Conservation (phyloP, 179 eudicot genomes). For the Patellifolia procumbens region DNA sequence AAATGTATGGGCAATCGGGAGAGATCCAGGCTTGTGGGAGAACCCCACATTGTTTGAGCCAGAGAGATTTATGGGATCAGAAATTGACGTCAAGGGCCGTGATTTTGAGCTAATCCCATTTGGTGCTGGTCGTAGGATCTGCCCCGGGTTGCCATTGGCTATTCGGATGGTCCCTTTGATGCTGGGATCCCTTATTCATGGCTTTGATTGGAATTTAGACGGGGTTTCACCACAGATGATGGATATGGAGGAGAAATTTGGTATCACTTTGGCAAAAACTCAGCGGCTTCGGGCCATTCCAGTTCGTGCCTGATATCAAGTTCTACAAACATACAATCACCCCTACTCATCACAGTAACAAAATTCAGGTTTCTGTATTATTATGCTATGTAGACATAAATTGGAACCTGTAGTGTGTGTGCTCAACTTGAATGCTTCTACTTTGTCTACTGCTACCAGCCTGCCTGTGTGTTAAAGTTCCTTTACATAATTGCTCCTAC, state of each 20-base stretch:
- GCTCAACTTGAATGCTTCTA: neutral
- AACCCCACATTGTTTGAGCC: conserved; percentile 26
- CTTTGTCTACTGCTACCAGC: neutral
- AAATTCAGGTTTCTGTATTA: neutral
- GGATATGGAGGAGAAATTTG: conserved; percentile 33
- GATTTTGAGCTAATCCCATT: conserved; percentile 43
- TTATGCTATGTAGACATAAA: neutral
- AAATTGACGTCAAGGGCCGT: conserved; percentile 35
- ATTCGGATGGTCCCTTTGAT: conserved; percentile 30
- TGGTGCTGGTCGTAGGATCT: conserved; percentile 42
- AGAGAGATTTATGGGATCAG: conserved; percentile 32
- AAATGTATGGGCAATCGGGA: conserved; percentile 36
- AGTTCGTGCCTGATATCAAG: neutral
- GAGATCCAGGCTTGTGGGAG: conserved; percentile 29
- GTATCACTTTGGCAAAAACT: conserved; percentile 29
- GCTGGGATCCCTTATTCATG: conserved; percentile 32
- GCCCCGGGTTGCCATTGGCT: conserved; percentile 34
- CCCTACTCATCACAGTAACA: neutral
- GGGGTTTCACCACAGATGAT: conserved; percentile 14
- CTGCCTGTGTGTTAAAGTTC: too few species aligned
- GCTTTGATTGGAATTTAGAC: conserved; percentile 34
- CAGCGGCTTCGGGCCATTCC: conserved; percentile 21
- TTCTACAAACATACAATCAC: neutral
- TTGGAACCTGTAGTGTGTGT: neutral
- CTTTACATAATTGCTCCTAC: too few species aligned